phyloP scores from a whole-genome alignment of 495 filamentous ascomycete species.

The Terfezia claveryi region DNA sequence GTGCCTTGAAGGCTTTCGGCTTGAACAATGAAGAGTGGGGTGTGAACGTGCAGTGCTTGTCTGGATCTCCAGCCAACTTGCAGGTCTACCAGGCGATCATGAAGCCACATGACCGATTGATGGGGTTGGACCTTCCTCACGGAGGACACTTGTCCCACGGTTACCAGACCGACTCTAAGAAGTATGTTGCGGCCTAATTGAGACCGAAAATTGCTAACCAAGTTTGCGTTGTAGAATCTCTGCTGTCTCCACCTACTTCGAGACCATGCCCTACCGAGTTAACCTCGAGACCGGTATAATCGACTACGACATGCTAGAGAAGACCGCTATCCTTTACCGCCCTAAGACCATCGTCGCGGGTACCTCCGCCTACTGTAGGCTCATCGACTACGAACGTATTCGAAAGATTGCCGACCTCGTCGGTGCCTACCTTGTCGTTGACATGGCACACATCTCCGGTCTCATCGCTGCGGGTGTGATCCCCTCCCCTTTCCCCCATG shows the following conservation, averaged over 20 bases:
- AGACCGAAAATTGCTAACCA: neutral
- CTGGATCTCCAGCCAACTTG: slow-evolving; percentile 82
- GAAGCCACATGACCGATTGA: slow-evolving; percentile 83
- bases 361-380: slow-evolving; percentile 94
- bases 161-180: slow-evolving; percentile 81
- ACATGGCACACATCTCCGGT: slow-evolving; percentile 98
- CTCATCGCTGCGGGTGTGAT: slow-evolving; percentile 85
- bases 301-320: slow-evolving; percentile 83
- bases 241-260: slow-evolving; percentile 82
- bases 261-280: slow-evolving; percentile 84
- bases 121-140: slow-evolving; percentile 94
- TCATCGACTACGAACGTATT: slow-evolving; percentile 95
- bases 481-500: slow-evolving; percentile 78
- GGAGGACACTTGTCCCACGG: slow-evolving; percentile 96
- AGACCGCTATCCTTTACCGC: slow-evolving; percentile 81
- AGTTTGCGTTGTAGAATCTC: slow-evolving; percentile 40
- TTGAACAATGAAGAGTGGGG: slow-evolving; percentile 80
- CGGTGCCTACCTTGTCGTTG: slow-evolving; percentile 82
- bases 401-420: slow-evolving; percentile 87
- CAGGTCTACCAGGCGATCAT: slow-evolving; percentile 99
- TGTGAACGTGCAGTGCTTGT: slow-evolving; percentile 93
- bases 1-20: slow-evolving; percentile 80
- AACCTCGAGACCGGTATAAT: slow-evolving; percentile 86
- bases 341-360: slow-evolving; percentile 91
- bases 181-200: slow-evolving; percentile 33